phyloP scores from a whole-genome alignment of 768 basidiomycete species.

The Leucocoprinus birnbaumii region DNA sequence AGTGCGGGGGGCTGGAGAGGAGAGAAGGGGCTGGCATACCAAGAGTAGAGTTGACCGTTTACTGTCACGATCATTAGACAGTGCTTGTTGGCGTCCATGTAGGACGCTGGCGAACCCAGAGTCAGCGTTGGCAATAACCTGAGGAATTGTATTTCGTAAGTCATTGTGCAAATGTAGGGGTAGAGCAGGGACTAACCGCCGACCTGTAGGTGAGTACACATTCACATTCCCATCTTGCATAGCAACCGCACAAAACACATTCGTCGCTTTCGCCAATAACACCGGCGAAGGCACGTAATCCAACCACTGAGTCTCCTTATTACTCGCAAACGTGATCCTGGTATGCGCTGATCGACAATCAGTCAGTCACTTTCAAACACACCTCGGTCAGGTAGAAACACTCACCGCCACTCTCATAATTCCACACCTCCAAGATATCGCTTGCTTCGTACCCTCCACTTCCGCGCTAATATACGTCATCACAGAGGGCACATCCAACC shows the following conservation, averaged over 20 bases:
- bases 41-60: slow-evolving; percentile 68
- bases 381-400: slow-evolving; percentile 10
- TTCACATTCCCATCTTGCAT: slow-evolving; percentile 77
- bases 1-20: background rate
- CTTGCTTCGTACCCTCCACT: slow-evolving; percentile 60
- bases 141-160: no score
- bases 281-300: slow-evolving; percentile 82
- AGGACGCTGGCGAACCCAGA: slow-evolving; percentile 67
- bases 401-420: slow-evolving; percentile 65
- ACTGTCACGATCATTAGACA: slow-evolving; percentile 72
- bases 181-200: slow-evolving; percentile 52
- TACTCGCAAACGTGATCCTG: slow-evolving; percentile 64
- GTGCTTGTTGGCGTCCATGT: slow-evolving; percentile 63
- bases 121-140: slow-evolving; percentile 79
- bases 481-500: slow-evolving; percentile 56
- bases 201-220: slow-evolving; percentile 81
- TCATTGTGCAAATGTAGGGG: no score
- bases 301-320: slow-evolving; percentile 80
- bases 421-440: slow-evolving; percentile 73
- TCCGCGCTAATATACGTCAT: slow-evolving; percentile 56
- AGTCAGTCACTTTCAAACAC: background rate
- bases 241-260: slow-evolving; percentile 69
- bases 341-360: slow-evolving; percentile 42
- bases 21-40: slow-evolving; percentile 53
- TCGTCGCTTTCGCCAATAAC: slow-evolving; percentile 63